Base-by-base conservation (phyloP, 768 basidiomycete genomes). In the Tylopilus subfusipes region DNA sequence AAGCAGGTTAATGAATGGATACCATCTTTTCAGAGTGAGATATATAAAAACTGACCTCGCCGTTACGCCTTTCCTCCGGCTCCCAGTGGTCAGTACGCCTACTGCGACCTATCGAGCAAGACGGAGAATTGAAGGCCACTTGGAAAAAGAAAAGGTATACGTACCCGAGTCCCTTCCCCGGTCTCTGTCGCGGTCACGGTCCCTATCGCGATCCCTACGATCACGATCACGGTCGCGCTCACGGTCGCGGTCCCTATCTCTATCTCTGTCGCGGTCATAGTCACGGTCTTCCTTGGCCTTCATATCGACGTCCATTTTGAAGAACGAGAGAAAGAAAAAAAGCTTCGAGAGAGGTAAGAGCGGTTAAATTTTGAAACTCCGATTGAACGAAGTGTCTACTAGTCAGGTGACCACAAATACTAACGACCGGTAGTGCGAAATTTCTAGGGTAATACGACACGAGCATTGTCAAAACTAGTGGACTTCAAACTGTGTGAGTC, bases 271-370 rank as follows among this genome's bases (percentile, higher is more conserved):
- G 66, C 72, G 73, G 72, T 87, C 86, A 55, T 86, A 86, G 42
- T 87, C 86, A 9, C 76, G 72, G 58, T 89, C 85, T 53, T 89
- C 86, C 69, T 89, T 90, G 65, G 71, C 76, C 71, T 87, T 86
- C 86, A 89, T 89, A 63, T 90, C 88, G 59, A 90, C 80, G 68
- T 90, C 88, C 88, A 90, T 90, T 52, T 64, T 64, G 68, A 58
- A 57, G 24, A 21, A 42, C 40, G 24, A 43, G 16, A 48, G 22
- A 42, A 31, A 45, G n/a, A 40, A 51, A 55, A 57, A 52, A 60
- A 52, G 19, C 8, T 19, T 30, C 3, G 40, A 43, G 25, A 50
- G 44, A 54, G 42, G 59, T 38, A 55, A 48, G 58, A 67, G 55
- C 27, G 21, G 29, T 31, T 25, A 36, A 40, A 9, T 2, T 19